phyloP scores from a whole-genome alignment of 495 filamentous ascomycete species.

The Pyrenula aspistea region DNA sequence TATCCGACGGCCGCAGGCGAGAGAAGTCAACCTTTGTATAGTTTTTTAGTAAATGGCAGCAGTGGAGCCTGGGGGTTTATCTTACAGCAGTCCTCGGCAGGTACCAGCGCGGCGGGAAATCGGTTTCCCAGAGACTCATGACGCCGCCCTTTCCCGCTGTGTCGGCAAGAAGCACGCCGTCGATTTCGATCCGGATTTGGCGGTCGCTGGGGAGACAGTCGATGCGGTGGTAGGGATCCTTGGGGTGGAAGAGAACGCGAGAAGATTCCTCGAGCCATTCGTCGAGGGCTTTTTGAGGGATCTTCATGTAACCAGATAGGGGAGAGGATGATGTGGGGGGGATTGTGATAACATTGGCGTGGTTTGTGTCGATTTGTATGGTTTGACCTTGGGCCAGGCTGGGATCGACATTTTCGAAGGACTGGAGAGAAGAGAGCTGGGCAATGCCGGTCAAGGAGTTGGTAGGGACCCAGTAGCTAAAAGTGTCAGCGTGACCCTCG shows the following conservation, averaged over 20 bases:
- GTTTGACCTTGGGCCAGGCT: neutral
- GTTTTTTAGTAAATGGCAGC: too few species aligned
- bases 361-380: neutral
- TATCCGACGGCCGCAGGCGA: neutral
- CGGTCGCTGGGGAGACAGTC: conserved; percentile 38
- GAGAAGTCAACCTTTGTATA: neutral
- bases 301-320: conserved; percentile 1
- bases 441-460: neutral
- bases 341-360: neutral
- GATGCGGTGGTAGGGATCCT: conserved; percentile 50
- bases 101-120: conserved; percentile 38
- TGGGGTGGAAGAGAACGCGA: conserved; percentile 43
- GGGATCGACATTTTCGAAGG: neutral
- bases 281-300: conserved; percentile 13
- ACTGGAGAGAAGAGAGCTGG: neutral
- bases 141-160: conserved; percentile 12
- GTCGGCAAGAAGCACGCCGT: conserved; percentile 31
- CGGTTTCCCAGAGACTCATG: conserved; percentile 26
- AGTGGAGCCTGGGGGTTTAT: neutral
- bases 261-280: conserved; percentile 51
- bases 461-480: neutral
- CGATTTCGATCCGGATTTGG: conserved; percentile 31
- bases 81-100: conserved; percentile 29
- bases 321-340: neutral
- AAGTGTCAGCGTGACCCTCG: too few species aligned